Conservation (phyloP, 2,329 filamentous ascomycete species). For the Neurospora crassa region DNA sequence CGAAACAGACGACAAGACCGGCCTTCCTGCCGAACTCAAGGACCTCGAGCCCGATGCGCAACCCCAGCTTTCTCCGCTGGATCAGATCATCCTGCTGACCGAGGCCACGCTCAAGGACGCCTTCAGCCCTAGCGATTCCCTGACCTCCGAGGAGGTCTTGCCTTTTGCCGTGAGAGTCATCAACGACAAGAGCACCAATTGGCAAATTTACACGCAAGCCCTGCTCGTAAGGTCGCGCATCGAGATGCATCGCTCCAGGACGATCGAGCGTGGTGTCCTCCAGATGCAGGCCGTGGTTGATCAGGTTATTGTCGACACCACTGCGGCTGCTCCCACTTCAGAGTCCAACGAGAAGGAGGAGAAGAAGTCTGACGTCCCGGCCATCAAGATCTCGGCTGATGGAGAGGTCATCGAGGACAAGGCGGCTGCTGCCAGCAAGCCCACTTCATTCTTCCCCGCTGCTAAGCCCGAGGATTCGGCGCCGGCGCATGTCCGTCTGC, state of each 20-base stretch:
- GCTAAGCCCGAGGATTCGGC: conserved; percentile 70
- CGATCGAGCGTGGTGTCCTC: conserved; percentile 78
- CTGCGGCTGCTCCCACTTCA: conserved; percentile 22
- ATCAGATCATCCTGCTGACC: conserved; percentile 83
- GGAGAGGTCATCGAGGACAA: conserved; percentile 16
- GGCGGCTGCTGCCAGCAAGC: conserved; percentile 29
- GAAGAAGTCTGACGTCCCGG: conserved; percentile 29
- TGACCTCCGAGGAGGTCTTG: conserved; percentile 88
- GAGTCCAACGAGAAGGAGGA: conserved; percentile 19
- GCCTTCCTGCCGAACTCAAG: conserved; percentile 51
- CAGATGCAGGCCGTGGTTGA: conserved; percentile 94
- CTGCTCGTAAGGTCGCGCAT: conserved; percentile 82
- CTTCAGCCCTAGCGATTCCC: conserved; percentile 67
- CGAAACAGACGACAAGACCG: conserved; percentile 24
- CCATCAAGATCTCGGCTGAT: conserved; percentile 34
- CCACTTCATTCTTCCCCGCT: conserved; percentile 73
- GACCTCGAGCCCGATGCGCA: conserved; percentile 68
- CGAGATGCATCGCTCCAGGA: conserved; percentile 78
- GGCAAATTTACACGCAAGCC: conserved; percentile 95
- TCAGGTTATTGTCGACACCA: conserved; percentile 82
- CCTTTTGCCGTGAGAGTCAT: conserved; percentile 87
- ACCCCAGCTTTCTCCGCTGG: conserved; percentile 69
- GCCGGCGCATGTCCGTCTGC: conserved; percentile 62
- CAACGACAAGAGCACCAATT: conserved; percentile 83
- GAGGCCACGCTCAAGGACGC: conserved; percentile 85